Evolutionary conservation across 1,139 yeast species (phyloP).

Genomic region (Magnusiomyces suaveolens): DNA sequence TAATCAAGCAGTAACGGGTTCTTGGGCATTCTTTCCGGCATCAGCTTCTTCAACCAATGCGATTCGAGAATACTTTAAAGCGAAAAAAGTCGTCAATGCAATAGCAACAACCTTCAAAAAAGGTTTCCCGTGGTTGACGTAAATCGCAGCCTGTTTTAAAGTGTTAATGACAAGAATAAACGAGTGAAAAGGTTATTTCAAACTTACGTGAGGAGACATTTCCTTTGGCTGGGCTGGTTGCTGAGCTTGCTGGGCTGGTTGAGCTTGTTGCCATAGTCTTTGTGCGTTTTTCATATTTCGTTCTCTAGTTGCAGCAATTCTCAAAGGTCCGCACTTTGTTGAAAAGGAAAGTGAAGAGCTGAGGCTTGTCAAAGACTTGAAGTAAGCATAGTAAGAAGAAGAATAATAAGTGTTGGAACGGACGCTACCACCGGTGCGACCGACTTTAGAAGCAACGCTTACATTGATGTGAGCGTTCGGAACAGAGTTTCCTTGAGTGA

Average conservation of each 20-base stretch:
- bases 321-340: neutral
- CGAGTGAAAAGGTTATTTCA: neutral
- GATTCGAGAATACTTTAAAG: constrained; percentile 13
- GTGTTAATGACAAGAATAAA: neutral
- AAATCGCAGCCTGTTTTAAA: constrained; percentile 11
- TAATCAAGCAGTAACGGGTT: neutral
- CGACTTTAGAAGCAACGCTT: neutral
- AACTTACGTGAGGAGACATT: neutral
- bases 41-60: constrained; percentile 11
- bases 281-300: neutral
- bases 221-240: neutral
- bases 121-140: constrained; percentile 10
- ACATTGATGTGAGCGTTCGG: neutral
- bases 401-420: neutral
- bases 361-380: neutral
- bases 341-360: neutral
- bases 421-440: neutral
- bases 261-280: neutral
- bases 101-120: constrained; percentile 10
- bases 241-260: neutral
- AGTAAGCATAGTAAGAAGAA: neutral
- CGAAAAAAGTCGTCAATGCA: constrained; percentile 10
- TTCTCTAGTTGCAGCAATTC: neutral
- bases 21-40: neutral
- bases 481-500: neutral